Conservation (phyloP, 2,329 filamentous ascomycete species). For the Colletotrichum sp. region DNA sequence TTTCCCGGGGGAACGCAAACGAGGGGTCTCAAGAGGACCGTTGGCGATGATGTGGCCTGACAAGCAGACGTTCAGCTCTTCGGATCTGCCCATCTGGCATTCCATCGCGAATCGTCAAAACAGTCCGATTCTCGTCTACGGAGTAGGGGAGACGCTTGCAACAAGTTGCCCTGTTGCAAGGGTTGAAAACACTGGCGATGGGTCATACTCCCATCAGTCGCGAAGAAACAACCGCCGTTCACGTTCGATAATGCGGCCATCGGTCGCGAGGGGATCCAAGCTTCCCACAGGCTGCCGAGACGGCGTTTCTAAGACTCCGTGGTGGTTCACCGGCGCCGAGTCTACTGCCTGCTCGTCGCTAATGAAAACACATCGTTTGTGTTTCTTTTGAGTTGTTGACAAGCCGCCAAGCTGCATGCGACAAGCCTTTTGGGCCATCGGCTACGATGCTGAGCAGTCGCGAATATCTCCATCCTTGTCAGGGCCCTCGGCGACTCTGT, state of each 20-base stretch:
- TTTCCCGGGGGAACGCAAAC: not conserved
- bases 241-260: not conserved
- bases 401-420: not conserved
- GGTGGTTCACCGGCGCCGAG: not conserved
- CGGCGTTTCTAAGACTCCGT: not conserved
- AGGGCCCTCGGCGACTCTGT: not conserved
- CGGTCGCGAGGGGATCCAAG: not conserved
- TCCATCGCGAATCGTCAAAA: not conserved
- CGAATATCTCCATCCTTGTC: not conserved
- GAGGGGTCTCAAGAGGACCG: not conserved
- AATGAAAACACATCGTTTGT: not conserved
- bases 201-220: not conserved
- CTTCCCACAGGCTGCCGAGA: not conserved
- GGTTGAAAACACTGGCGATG: not conserved
- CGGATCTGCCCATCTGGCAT: not conserved
- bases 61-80: not conserved
- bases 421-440: not conserved
- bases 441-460: not conserved
- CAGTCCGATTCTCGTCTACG: not conserved
- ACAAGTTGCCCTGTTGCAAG: not conserved
- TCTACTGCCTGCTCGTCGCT: not conserved
- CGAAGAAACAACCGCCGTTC: not conserved
- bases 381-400: not conserved
- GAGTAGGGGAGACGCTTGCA: not conserved
- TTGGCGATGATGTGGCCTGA: not conserved